Evolutionary conservation across 2,329 filamentous ascomycete species (phyloP).

Genomic region (Cladosporium phlei): DNA sequence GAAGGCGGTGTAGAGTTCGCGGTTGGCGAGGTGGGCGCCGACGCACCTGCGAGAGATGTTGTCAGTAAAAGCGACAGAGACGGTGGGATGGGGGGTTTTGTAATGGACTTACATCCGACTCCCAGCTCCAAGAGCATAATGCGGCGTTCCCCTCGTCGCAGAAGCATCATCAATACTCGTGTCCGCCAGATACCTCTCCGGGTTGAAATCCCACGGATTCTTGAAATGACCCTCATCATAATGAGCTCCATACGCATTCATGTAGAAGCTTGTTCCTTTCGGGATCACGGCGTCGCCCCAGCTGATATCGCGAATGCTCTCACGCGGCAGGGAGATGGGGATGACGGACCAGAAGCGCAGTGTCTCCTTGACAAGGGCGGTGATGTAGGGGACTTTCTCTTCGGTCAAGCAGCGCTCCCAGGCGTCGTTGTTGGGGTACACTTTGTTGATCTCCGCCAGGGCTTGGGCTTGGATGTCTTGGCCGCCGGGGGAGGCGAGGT

Average conservation of each 20-base stretch:
- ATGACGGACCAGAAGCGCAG: conserved; percentile 76
- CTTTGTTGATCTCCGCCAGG: conserved; percentile 63
- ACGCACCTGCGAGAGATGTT: conserved; percentile 24
- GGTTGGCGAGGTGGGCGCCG: conserved; percentile 36
- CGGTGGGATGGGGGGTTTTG: background rate
- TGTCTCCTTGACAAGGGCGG: conserved; percentile 72
- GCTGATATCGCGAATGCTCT: conserved; percentile 66
- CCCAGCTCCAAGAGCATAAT: conserved; percentile 46
- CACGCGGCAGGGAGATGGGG: conserved; percentile 69
- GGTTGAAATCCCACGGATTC: conserved; percentile 58
- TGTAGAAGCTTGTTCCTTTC: conserved; percentile 72
- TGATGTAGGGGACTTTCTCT: conserved; percentile 72
- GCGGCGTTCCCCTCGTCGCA: conserved; percentile 40
- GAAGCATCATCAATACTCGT: conserved; percentile 38
- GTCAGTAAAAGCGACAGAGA: background rate
- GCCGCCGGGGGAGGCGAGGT: conserved; percentile 63
- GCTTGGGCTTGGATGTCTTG: conserved; percentile 67
- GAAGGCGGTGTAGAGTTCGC: conserved; percentile 44
- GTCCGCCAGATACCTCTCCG: conserved; percentile 63
- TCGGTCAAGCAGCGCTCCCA: conserved; percentile 69
- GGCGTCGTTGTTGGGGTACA: conserved; percentile 69
- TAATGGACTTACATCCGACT: conserved; percentile 28
- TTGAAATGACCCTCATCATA: conserved; percentile 68
- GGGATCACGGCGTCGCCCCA: conserved; percentile 66
- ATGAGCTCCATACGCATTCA: conserved; percentile 72